A percentile compares a stretch with the other conserved stretches of the same genome.
These are phyloP conservation scores for Mortierella claussenii DNA, from an alignment of 192 early-diverging fungal genomes.

Conservation along the genomic window DNA sequence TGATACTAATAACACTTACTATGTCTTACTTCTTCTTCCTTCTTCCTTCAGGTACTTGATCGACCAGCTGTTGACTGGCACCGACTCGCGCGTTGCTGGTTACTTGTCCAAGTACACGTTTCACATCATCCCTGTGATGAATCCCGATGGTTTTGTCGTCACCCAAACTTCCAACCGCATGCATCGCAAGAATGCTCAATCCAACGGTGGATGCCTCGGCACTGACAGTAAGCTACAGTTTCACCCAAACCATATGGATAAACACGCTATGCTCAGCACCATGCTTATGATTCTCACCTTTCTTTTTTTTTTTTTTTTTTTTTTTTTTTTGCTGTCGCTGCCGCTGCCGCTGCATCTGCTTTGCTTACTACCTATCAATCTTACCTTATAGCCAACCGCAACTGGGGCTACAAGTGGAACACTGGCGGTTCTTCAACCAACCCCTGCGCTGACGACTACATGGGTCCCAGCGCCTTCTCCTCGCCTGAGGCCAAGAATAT, in stretches of 20 bases:
- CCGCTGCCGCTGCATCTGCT: too few relatives aligned
- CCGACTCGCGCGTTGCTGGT: constrained; percentile 43
- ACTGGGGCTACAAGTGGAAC: constrained; percentile 61
- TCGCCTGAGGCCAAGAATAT: constrained; percentile 61
- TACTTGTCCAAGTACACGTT: constrained; percentile 61
- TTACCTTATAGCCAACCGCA: constrained; percentile 60
- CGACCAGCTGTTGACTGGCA: constrained; percentile 39
- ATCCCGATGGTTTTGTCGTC: constrained; percentile 70
- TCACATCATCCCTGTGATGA: constrained; percentile 66
- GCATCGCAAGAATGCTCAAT: constrained; percentile 60
- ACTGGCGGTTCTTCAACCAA: constrained; percentile 57
- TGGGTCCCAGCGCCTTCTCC: constrained; percentile 40
- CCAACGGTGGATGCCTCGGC: constrained; percentile 53
- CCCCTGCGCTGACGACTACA: constrained; percentile 63
- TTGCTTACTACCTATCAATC: too few relatives aligned
- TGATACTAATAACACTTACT: too few relatives aligned
- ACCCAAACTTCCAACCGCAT: constrained; percentile 57
- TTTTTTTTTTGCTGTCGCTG: too few relatives aligned
- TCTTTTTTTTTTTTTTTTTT: constrained; percentile 4
- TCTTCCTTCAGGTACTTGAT: constrained; percentile 23
- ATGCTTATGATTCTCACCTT: too few relatives aligned
- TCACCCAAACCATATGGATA: too few relatives aligned
- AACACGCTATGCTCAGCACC: too few relatives aligned
- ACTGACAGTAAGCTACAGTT: constrained; percentile 56
- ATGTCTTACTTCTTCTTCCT: not conserved